These are phyloP conservation scores for Candida insectalens DNA, from an alignment of 805 yeast genomes.

Conservation along the genomic window DNA sequence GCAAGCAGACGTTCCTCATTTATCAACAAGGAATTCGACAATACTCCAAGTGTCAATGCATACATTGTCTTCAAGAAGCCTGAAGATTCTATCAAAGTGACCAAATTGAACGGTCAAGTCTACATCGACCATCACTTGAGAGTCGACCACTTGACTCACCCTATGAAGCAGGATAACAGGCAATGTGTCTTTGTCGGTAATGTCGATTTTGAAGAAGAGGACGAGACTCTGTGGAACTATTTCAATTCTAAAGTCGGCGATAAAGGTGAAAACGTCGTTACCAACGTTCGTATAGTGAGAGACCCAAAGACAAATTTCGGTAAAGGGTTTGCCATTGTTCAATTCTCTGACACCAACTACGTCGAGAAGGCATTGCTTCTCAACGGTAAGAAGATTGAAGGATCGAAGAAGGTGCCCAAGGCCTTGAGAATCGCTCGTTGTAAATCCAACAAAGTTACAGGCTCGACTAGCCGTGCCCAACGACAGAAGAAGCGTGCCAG, in stretches of 20 bases:
- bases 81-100: slow-evolving; percentile 35
- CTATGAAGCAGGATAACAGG: slow-evolving; percentile 74
- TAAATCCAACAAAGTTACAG: slow-evolving; percentile 25
- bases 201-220: slow-evolving; percentile 84
- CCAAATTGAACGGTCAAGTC: slow-evolving; percentile 51
- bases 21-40: slow-evolving; percentile 67
- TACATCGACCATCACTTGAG: slow-evolving; percentile 71
- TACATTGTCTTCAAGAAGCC: slow-evolving; percentile 69
- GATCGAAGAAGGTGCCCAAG: slow-evolving; percentile 28
- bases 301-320: slow-evolving; percentile 93
- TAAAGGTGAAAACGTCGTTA: slow-evolving; percentile 42
- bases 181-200: slow-evolving; percentile 89
- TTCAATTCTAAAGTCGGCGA: slow-evolving; percentile 39
- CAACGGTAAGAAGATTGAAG: slow-evolving; percentile 51
- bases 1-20: slow-evolving; percentile 90
- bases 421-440: slow-evolving; percentile 72
- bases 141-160: slow-evolving; percentile 91
- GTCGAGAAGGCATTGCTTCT: slow-evolving; percentile 77
- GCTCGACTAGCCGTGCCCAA: neutral
- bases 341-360: slow-evolving; percentile 61
- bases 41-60: slow-evolving; percentile 72
- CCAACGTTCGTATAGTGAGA: slow-evolving; percentile 82
- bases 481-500: slow-evolving; percentile 18
- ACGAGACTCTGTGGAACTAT: slow-evolving; percentile 80
- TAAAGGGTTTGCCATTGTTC: slow-evolving; percentile 95